Base-by-base conservation (phyloP, 2,329 filamentous ascomycete genomes). In the Ceratocystis smalleyi region DNA sequence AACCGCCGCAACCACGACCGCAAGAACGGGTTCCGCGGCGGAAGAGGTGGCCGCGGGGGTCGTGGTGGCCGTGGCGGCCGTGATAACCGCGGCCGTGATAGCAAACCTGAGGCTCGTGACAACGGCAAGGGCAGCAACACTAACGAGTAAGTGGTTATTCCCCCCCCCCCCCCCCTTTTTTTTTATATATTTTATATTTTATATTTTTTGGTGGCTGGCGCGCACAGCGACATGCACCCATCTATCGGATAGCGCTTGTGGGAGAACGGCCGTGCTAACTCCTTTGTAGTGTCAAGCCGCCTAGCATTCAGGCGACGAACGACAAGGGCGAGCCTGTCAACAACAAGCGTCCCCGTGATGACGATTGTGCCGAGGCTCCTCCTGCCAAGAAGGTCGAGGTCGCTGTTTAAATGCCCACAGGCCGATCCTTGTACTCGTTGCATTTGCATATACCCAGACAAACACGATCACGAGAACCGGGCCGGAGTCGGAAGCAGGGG, bases 341-440 rank as follows among this genome's bases (percentile, higher is more conserved):
- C 68, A 76, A 75, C 71, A 84, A 85, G 76, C 81, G 82, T 64
- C 68, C 75, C 40, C 79, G 81, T 63, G 81, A 83, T 8, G 80
- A 82, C 7, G 80, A 80, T 35, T 75, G 71, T 55, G 72, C 69
- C 35, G 69, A 71, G 3, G 69, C 70, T 12, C 76, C 77, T 65
- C 80, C 77, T 35, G 77, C 81, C 22, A 86, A 86, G 78, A 86
- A 86, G 76, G 78, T 83, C 49, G 81, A 86, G 75, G 71, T 75
- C 57, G 72, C 73, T 45, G 68, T 69, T 61, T 67, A 65, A 65
- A 45, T 51, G 57, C 45, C 57, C 45, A 64, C 47, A 15, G 45
- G 62, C 62, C 57, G 51, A 35, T 30, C 22, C 7, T 4, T 15
- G 19, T 15, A 47, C 7, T 22, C 40, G 7, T 24, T 32, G 32